Evolutionary conservation across 805 yeast species (phyloP).

Genomic region (Lipomyces anomalus): DNA sequence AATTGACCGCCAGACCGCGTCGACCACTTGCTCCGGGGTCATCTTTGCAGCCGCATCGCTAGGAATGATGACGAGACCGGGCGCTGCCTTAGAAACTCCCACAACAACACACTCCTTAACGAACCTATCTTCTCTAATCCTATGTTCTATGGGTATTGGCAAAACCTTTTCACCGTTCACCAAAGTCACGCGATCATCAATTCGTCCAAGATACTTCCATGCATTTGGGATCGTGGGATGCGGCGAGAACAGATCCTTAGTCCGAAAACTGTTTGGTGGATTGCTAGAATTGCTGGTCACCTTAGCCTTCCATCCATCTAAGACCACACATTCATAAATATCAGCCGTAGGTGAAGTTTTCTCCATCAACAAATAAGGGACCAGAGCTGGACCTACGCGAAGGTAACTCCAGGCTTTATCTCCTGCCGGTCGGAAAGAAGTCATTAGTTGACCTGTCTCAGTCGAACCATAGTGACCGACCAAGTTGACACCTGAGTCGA

Average conservation of each 20-base stretch:
- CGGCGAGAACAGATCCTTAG: slow-evolving; percentile 11
- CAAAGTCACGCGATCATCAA: slow-evolving; percentile 16
- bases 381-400: neutral
- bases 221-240: slow-evolving; percentile 14
- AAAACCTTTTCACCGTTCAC: slow-evolving; percentile 18
- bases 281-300: slow-evolving; percentile 7
- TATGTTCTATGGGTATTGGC: slow-evolving; percentile 17
- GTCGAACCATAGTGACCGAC: slow-evolving; percentile 15
- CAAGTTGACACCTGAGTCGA: slow-evolving; percentile 7
- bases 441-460: slow-evolving; percentile 14
- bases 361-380: slow-evolving; percentile 9
- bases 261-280: slow-evolving; percentile 14
- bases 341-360: slow-evolving; percentile 3
- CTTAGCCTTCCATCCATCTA: slow-evolving; percentile 16
- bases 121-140: slow-evolving; percentile 8
- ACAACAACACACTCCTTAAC: slow-evolving; percentile 17
- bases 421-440: slow-evolving; percentile 4
- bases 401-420: slow-evolving; percentile 13
- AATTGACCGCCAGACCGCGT: slow-evolving; percentile 11
- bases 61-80: slow-evolving; percentile 12
- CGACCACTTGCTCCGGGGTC: slow-evolving; percentile 9
- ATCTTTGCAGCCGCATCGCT: neutral
- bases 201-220: slow-evolving; percentile 16
- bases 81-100: slow-evolving; percentile 12
- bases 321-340: slow-evolving; percentile 10